Percentiles rank a stretch among this genome's conserved stretches.
phyloP scores from a whole-genome alignment of 75 land plant genomes.

The Gnetum montanum region DNA sequence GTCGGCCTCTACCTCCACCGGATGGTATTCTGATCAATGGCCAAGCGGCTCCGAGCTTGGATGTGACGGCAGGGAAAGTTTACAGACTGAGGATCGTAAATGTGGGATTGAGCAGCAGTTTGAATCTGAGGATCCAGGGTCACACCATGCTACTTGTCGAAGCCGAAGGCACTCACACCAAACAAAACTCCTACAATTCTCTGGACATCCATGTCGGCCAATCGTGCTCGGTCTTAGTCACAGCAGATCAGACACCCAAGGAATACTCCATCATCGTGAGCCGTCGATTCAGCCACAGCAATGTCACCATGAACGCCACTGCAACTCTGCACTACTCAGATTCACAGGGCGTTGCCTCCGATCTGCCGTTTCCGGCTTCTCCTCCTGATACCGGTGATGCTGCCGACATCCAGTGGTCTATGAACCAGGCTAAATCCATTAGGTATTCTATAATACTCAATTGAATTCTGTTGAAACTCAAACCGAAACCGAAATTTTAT shows the following conservation, averaged over 20 bases:
- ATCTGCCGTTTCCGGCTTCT: too few species aligned
- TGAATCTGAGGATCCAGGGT: slow-evolving; percentile 64
- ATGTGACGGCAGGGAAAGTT: too few species aligned
- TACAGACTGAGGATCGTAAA: slow-evolving; percentile 60
- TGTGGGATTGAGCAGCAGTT: slow-evolving; percentile 28
- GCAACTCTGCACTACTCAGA: slow-evolving; percentile 36
- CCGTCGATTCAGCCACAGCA: slow-evolving; percentile 14
- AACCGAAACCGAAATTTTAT: not conserved
- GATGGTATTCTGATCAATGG: slow-evolving; percentile 40
- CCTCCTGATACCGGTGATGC: slow-evolving; percentile 46
- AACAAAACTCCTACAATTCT: slow-evolving; percentile 42
- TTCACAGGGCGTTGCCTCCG: slow-evolving; percentile 14
- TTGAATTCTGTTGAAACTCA: not conserved
- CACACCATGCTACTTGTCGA: slow-evolving; percentile 52
- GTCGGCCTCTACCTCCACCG: slow-evolving; percentile 9
- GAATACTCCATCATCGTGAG: slow-evolving; percentile 59
- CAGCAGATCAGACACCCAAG: slow-evolving; percentile 22
- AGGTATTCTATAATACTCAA: slow-evolving; percentile 23
- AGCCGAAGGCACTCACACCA: slow-evolving; percentile 56
- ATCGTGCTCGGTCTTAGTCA: slow-evolving; percentile 59
- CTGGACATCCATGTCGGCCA: slow-evolving; percentile 73
- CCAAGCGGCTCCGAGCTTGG: slow-evolving; percentile 11
- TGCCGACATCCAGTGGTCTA: slow-evolving; percentile 30
- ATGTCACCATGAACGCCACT: slow-evolving; percentile 6
- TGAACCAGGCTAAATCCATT: slow-evolving; percentile 60